Evolutionary conservation across 1,284 basidiomycete genomes (phyloP).

Genomic region (Boletus mariae): DNA sequence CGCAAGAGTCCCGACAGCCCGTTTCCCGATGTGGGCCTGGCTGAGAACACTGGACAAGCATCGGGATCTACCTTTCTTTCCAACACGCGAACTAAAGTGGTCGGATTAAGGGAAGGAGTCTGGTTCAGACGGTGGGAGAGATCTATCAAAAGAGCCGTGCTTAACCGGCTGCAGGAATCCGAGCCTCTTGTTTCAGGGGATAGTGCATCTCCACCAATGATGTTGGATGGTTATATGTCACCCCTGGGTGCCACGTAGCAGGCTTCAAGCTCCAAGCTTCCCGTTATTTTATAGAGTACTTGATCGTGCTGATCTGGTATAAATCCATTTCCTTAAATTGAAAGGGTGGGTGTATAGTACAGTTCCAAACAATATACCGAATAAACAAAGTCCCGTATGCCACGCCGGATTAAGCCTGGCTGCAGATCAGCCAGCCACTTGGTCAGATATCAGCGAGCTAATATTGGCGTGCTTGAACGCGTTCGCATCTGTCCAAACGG

Average conservation of each 20-base stretch:
- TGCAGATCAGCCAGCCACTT: not conserved
- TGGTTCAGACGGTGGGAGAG: conserved; percentile 78
- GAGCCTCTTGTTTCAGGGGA: conserved; percentile 29
- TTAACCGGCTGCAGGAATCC: conserved; percentile 29
- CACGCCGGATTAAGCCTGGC: not conserved
- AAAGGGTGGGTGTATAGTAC: conserved; percentile 6
- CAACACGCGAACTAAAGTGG: conserved; percentile 35
- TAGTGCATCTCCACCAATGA: conserved; percentile 9
- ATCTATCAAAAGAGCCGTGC: conserved; percentile 54
- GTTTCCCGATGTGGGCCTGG: conserved; percentile 19
- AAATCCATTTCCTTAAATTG: conserved; percentile 5
- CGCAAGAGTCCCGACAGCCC: conserved; percentile 10
- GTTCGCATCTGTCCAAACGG: conserved; percentile 30
- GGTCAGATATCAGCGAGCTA: conserved; percentile 8
- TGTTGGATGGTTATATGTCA: conserved; percentile 36
- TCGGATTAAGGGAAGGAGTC: conserved; percentile 65
- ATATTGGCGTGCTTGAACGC: conserved; percentile 18
- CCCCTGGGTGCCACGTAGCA: not conserved
- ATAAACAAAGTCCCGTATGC: conserved; percentile 17
- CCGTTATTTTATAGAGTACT: not conserved
- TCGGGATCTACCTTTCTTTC: conserved; percentile 21
- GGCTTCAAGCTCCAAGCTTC: not conserved
- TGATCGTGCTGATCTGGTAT: conserved; percentile 1
- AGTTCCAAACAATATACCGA: conserved; percentile 16
- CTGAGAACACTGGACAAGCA: conserved; percentile 16